phyloP scores from a whole-genome alignment of 2,329 filamentous ascomycete species.

The Drechmeria coniospora region DNA sequence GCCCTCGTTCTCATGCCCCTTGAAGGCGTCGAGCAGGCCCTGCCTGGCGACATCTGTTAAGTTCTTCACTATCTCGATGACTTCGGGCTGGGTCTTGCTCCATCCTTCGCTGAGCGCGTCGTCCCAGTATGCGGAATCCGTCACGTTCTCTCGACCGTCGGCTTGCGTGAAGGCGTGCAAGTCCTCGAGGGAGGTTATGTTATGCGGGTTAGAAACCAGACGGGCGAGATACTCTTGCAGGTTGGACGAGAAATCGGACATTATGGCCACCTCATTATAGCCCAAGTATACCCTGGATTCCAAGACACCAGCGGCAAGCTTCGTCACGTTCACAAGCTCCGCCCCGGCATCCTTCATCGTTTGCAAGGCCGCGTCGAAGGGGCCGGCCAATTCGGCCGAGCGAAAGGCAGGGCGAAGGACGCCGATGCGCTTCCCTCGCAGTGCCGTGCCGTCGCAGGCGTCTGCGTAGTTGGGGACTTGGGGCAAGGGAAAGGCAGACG shows the following conservation, averaged over 20 bases:
- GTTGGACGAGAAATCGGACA: conserved; percentile 37
- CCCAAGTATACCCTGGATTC: too few relatives aligned
- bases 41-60: too few relatives aligned
- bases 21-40: conserved; percentile 33
- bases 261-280: conserved; percentile 24
- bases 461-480: conserved; percentile 42
- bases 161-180: not conserved
- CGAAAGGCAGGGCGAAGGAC: conserved; percentile 41
- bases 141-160: not conserved
- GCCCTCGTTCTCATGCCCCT: conserved; percentile 35
- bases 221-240: not conserved
- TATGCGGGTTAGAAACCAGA: not conserved
- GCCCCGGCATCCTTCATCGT: conserved; percentile 40
- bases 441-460: conserved; percentile 36
- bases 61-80: too few relatives aligned
- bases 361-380: conserved; percentile 37
- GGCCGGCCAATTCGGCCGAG: conserved; percentile 1
- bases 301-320: conserved; percentile 20
- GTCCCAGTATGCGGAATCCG: not conserved
- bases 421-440: conserved; percentile 45
- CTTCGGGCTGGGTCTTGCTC: too few relatives aligned
- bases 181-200: not conserved
- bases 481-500: conserved; percentile 42
- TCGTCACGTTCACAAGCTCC: conserved; percentile 30
- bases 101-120: too few relatives aligned